phyloP scores from a whole-genome alignment of 2,329 filamentous ascomycete species.

The Cordyceps farinosa region DNA sequence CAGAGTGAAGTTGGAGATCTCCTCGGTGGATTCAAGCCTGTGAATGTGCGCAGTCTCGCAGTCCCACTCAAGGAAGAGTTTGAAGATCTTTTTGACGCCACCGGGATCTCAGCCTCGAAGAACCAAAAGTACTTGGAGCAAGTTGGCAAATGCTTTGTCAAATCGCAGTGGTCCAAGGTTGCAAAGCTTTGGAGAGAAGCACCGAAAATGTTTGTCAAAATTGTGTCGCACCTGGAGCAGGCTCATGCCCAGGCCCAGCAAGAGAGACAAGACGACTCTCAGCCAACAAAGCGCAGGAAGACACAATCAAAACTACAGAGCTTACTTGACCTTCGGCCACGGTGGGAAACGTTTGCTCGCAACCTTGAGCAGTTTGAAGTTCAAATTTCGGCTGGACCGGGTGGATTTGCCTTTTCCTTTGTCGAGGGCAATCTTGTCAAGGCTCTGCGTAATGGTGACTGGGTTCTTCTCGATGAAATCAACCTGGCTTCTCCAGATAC shows the following conservation, averaged over 20 bases:
- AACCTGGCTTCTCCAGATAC: conserved; percentile 95
- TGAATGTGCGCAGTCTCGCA: conserved; percentile 83
- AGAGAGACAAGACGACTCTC: conserved; percentile 37
- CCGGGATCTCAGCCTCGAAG: conserved; percentile 78
- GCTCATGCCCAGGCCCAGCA: conserved; percentile 39
- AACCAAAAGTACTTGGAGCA: conserved; percentile 84
- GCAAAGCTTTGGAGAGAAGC: conserved; percentile 86
- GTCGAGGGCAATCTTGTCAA: conserved; percentile 95
- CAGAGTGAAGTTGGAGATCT: conserved; percentile 97
- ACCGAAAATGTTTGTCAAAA: conserved; percentile 77
- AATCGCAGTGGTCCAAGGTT: conserved; percentile 81
- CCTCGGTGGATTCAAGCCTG: conserved; percentile 91
- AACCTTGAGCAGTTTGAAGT: conserved; percentile 76
- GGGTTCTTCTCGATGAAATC: conserved; percentile 95
- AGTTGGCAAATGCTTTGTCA: conserved; percentile 73
- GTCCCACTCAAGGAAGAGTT: conserved; percentile 93
- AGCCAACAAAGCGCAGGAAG: conserved; percentile 68
- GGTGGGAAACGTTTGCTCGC: conserved; percentile 77
- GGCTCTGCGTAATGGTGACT: conserved; percentile 92
- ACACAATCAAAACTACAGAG: conserved; percentile 65
- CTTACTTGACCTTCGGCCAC: conserved; percentile 52
- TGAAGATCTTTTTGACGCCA: conserved; percentile 80
- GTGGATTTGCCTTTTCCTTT: conserved; percentile 89
- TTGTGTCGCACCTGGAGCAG: conserved; percentile 54
- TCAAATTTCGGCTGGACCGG: conserved; percentile 68